Conservation (phyloP, 306 rosid genomes). For the Begonia peltatifolia region DNA sequence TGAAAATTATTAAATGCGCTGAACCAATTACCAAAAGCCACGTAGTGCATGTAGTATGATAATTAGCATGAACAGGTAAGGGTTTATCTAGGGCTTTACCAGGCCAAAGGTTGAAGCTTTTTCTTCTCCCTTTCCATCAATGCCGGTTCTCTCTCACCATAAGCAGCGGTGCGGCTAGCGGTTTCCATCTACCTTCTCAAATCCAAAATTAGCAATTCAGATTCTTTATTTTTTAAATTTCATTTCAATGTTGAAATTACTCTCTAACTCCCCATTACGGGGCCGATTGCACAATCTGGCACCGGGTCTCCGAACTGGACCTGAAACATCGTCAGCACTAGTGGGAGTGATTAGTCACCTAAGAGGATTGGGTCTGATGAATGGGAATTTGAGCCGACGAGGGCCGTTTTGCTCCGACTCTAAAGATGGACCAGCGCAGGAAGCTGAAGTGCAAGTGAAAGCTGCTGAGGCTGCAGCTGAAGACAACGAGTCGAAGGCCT, state of each 20-base stretch:
- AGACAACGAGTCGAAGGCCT: constrained; percentile 29
- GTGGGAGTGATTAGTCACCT: constrained; percentile 35
- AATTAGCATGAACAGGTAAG: too few species aligned
- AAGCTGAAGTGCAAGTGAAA: constrained; percentile 38
- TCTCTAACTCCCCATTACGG: constrained; percentile 23
- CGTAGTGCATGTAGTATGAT: too few species aligned
- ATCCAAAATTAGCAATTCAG: neutral
- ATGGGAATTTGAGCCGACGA: constrained; percentile 22
- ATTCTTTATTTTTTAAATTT: neutral
- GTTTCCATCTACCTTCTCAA: constrained; percentile 1
- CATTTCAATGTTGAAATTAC: constrained; percentile 63
- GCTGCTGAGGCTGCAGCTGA: constrained; percentile 31
- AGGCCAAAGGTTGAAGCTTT: neutral
- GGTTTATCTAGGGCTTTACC: too few species aligned
- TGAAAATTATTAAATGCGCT: too few species aligned
- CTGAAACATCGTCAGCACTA: constrained; percentile 34
- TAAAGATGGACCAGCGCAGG: constrained; percentile 43
- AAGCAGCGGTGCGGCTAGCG: constrained; percentile 7
- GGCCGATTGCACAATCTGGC: constrained; percentile 25
- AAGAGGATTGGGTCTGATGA: constrained; percentile 19
- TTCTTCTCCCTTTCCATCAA: constrained; percentile 11
- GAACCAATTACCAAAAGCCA: too few species aligned
- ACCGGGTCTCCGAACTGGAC: constrained; percentile 30
- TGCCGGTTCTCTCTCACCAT: constrained; percentile 27
- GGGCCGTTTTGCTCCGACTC: constrained; percentile 75